Evolutionary conservation across 345 rosid species (phyloP).

Genomic region (Iberis pinnata): DNA sequence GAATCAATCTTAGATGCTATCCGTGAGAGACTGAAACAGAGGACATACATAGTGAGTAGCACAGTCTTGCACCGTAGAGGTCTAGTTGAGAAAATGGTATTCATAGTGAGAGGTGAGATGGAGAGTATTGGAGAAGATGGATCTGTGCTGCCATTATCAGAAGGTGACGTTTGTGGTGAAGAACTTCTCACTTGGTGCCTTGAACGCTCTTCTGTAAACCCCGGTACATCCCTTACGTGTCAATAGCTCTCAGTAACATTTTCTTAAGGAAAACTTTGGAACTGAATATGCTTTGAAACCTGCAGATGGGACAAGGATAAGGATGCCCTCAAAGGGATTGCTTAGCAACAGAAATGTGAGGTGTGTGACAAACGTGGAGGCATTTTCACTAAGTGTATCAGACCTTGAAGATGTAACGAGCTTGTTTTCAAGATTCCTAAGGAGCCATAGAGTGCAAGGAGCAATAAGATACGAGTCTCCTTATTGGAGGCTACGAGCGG

Average conservation of each 20-base stretch:
- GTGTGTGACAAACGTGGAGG: conserved; percentile 76
- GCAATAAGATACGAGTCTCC: conserved; percentile 86
- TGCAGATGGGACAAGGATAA: conserved; percentile 54
- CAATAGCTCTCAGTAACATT: neutral
- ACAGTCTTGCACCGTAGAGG: conserved; percentile 47
- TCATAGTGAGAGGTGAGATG: conserved; percentile 79
- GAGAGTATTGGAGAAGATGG: conserved; percentile 62
- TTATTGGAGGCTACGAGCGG: conserved; percentile 64
- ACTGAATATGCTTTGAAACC: neutral
- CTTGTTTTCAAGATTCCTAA: conserved; percentile 50
- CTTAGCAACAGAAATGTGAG: conserved; percentile 50
- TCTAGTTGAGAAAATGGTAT: conserved; percentile 70
- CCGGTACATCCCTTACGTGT: conserved; percentile 35
- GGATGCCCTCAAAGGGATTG: conserved; percentile 38
- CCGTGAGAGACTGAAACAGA: conserved; percentile 65
- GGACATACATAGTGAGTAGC: conserved; percentile 60
- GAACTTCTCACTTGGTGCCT: conserved; percentile 91
- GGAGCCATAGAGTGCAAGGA: conserved; percentile 67
- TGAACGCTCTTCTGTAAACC: conserved; percentile 58
- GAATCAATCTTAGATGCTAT: conserved; percentile 61
- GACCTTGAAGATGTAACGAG: conserved; percentile 84
- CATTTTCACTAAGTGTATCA: conserved; percentile 67
- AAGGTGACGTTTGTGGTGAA: conserved; percentile 81
- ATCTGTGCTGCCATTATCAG: conserved; percentile 35
- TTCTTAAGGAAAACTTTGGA: no score